Evolutionary conservation across 169 alveolate genomes (phyloP), one percentile per base, ranked within the genome.

Genomic region (Cryptosporidium parvum): DNA sequence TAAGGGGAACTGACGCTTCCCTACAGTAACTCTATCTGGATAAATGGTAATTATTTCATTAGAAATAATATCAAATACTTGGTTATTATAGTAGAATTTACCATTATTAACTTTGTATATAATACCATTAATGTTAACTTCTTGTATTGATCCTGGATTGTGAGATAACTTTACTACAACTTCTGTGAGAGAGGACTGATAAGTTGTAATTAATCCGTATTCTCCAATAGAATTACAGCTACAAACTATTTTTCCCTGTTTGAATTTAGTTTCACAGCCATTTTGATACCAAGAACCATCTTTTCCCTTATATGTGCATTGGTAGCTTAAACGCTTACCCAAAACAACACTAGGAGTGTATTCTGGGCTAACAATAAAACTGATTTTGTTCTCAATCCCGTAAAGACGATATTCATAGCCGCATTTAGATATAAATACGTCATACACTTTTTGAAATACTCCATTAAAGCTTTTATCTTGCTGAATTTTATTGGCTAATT

Each of bases 141-240:
- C 73, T 42, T 80, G 89, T 61, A 80, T 80, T 10, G 89, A 80
- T 3, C 89, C 89, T 14, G 89, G 89, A 51, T 80, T 80, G 75
- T 80, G 89, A 23, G 89, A 58, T 14, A 80, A 68, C 42, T 21
- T 67, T 29, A 80, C 44, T 59, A 23, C 52, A 5, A 80, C 80
- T 29, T 80, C 68, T 18, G 56, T 42, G 1, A 80, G 62, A n/a
- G 73, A 80, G 5, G 56, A 18, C 59, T 80, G 72, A 44, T 80
- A 45, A n/a, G 62, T 2, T 21, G 70, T 42, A 21, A 31, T 18
- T 37, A 80, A 16, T 0, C 80, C 89, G 26, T 80, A 80, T 62
- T 59, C 75, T 42, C 89, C 89, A 18, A 80, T 37, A 5, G 75
- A 62, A 58, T 80, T 26, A 31, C 89, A 80, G 12, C 75, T 59